Base-by-base conservation (phyloP, 2,329 filamentous ascomycete genomes). In the Thelonectria rubi region DNA sequence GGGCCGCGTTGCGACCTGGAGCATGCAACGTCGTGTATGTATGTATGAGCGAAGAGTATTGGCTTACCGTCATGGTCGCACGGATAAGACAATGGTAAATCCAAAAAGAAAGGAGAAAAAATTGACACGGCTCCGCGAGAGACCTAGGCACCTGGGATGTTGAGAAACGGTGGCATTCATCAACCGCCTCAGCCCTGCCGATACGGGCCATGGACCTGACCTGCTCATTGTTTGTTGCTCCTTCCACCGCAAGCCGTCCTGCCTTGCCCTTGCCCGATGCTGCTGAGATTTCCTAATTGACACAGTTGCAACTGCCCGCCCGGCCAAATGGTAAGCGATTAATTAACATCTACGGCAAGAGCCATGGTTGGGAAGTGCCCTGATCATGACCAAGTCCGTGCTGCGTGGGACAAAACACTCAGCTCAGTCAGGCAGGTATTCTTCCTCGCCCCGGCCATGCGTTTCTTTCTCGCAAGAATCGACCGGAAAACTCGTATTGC, bases 181-280 rank as follows among this genome's bases (percentile, higher is more conserved):
- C 15, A 51, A 55, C 55, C 52, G 39, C 30, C 51, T 60, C 58
- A 60, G 58, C 58, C 58, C 58, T 60, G 54, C 45, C 43, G 51
- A 47, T 46, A 49, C 58, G 52, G 58, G 51, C 40, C 40, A 17
- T 17, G 40, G n/a, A n/a, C 40, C 40, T 55, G 51, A 46, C 51
- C 39, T 40, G 11, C 39, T 45, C 32, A 43, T 39, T n/a, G 39
- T 30, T 51, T 37, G 26, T 49, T 17, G 55, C 15, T 45, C 52
- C 52, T 52, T 34, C 32, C 20, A 18, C 34, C 34, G 34, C 12
- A 15, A 37, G 11, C 3, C 9, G 11, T 37, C 34, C 11, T 55
- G 53, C 39, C 26, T 50, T 45, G 57, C 15, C 30, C 42, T 9
- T 24, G 39, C 18, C 30, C 45, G 37, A 42, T 18, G 14, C n/a